A percentile compares a stretch with the other conserved stretches of the same genome.
Conservation (phyloP, 192 early-diverging fungal species). For the Linnemannia zychae region DNA sequence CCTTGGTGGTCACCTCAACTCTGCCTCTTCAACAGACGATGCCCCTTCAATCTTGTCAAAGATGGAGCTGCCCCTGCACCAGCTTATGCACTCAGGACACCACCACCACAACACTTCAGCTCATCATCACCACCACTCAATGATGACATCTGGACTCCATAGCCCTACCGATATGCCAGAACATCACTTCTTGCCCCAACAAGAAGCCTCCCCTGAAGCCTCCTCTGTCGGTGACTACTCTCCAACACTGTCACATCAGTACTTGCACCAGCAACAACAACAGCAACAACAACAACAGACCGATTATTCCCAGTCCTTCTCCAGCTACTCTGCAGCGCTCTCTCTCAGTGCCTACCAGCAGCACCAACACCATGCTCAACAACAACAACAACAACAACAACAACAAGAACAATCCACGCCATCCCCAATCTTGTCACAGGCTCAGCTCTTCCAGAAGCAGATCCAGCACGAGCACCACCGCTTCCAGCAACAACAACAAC, state of each 20-base stretch:
- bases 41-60: conserved; percentile 7
- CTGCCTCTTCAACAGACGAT: conserved; percentile 15
- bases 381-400: neutral
- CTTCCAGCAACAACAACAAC: conserved; percentile 29
- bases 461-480: conserved; percentile 40
- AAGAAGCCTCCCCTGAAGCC: conserved; percentile 21
- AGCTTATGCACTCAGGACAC: conserved; percentile 32
- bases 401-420: neutral
- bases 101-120: neutral
- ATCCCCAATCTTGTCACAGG: conserved; percentile 16
- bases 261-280: conserved; percentile 12
- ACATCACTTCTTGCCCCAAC: conserved; percentile 22
- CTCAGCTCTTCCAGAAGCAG: conserved; percentile 40
- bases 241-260: conserved; percentile 10
- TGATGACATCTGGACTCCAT: conserved; percentile 27
- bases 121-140: neutral
- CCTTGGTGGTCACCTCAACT: conserved; percentile 15
- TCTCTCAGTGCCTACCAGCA: conserved; percentile 12
- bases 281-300: neutral
- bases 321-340: conserved; percentile 16
- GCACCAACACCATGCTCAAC: conserved; percentile 5
- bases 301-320: conserved; percentile 14
- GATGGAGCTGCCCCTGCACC: conserved; percentile 31
- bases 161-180: conserved; percentile 42
- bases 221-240: conserved; percentile 23